Base-by-base conservation (phyloP, 306 rosid species). In the Ammopiptanthus mongolicus region DNA sequence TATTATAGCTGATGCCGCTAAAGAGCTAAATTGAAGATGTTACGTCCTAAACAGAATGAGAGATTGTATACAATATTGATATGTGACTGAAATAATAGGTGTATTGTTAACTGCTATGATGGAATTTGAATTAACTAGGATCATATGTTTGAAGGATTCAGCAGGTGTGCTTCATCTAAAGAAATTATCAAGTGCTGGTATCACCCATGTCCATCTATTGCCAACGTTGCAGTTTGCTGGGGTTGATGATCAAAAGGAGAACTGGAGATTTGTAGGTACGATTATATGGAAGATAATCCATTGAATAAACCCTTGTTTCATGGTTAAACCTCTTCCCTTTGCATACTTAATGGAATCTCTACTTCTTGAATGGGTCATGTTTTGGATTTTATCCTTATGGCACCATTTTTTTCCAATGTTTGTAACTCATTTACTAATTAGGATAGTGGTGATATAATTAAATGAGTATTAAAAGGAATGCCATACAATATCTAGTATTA, bases 221-320 rank as follows among this genome's bases (percentile, higher is more conserved):
- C 97, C 97, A 41, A 71, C 97, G 44, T 95, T 84, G 83, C 98
- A 95, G 53, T 95, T 91, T 88, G 96, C 90, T 9, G 97, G 79
- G 36, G 96, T 95, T 76, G 97, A 86, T 80, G 98, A 95, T 82
- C 86, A 81, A 68, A 95, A 91, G 82, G 90, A 83, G 79, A 90
- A 87, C 72, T 95, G 97, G 97, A 88, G 83, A 75, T 78, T 41
- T 75, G 80, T 84, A 39, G 97, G 98, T 95, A 87, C 82, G 85
- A 41, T 63, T 81, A 46, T 57, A 42, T 70, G 65, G 15, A 36
- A 25, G 63, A 66, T 67, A 41, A 67, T 71, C 46, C 36, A 25
- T 25, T 48, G 57, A 69, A 53, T 65, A 57, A 65, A 66, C 13
- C 46, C 2, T 59, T 65, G n/a, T 57, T 52, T 4, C 22, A 29